Percentiles rank a stretch among this genome's conserved stretches.
These are phyloP conservation scores for Salix udensis DNA, from an alignment of 345 rosid species.

Conservation along the genomic window DNA sequence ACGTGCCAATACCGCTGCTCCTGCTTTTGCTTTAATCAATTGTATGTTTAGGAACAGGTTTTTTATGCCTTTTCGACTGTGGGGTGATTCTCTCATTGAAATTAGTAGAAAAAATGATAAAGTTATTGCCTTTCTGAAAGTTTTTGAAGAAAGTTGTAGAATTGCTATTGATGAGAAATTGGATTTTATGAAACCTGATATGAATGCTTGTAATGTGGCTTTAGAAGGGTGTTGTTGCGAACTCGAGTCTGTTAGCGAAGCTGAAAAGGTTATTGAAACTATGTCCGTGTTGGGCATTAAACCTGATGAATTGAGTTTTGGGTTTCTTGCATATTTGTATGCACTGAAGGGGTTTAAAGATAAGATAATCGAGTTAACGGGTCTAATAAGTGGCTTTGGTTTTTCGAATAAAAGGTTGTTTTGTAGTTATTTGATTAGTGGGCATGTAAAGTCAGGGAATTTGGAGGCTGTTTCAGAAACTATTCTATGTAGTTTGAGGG, in stretches of 20 bases:
- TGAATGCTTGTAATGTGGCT: constrained; percentile 68
- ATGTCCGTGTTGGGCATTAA: constrained; percentile 68
- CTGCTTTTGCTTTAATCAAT: constrained; percentile 73
- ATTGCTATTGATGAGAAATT: constrained; percentile 70
- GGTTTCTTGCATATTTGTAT: constrained; percentile 77
- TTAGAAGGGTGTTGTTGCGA: constrained; percentile 62
- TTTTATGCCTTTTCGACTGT: constrained; percentile 71
- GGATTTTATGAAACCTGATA: constrained; percentile 66
- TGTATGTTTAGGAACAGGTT: constrained; percentile 77
- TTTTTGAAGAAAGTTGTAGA: constrained; percentile 70
- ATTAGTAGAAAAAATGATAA: constrained; percentile 46
- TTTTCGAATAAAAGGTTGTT: constrained; percentile 39
- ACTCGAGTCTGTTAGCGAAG: constrained; percentile 58
- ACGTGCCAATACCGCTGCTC: constrained; percentile 39
- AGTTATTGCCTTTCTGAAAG: constrained; percentile 48
- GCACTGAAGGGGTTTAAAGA: constrained; percentile 65
- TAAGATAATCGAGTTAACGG: constrained; percentile 62
- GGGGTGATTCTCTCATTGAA: constrained; percentile 65
- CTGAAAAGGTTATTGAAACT: constrained; percentile 57
- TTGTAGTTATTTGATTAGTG: constrained; percentile 57
- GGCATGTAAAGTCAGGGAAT: constrained; percentile 57
- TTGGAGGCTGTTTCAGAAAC: constrained; percentile 52
- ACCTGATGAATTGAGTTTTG: constrained; percentile 74
- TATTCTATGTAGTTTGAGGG: constrained; percentile 40
- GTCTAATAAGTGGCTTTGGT: constrained; percentile 56